A percentile compares a stretch with the other conserved stretches of the same genome.
Evolutionary conservation across 2,329 filamentous ascomycete genomes (phyloP).

Genomic region (Fusarium sp.): DNA sequence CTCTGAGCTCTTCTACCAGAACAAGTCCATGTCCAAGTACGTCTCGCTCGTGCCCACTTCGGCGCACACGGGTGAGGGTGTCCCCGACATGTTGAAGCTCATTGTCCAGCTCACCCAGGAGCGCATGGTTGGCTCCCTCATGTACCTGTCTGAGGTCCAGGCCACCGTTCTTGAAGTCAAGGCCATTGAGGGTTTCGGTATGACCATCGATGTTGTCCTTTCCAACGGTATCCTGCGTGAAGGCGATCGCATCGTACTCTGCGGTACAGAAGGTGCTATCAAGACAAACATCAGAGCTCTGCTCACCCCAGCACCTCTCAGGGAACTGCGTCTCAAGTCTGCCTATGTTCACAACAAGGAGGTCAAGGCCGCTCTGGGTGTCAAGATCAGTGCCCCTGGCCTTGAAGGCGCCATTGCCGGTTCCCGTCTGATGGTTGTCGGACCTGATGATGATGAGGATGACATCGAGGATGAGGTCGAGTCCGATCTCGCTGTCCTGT

Average conservation of each 20-base stretch:
- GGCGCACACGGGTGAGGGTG: conserved; percentile 98
- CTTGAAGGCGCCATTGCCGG: conserved; percentile 97
- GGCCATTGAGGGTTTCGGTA: conserved; percentile 98
- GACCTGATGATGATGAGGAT: conserved; percentile 95
- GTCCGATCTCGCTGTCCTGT: conserved; percentile 89
- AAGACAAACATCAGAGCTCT: conserved; percentile 95
- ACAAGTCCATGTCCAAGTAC: conserved; percentile 94
- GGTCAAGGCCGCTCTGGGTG: conserved; percentile 97
- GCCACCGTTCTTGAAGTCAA: conserved; percentile 99
- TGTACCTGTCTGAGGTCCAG: conserved; percentile 98
- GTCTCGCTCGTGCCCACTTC: conserved; percentile 98
- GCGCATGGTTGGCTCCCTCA: conserved; percentile 95
- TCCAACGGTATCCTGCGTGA: conserved; percentile 96
- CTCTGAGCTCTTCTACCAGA: conserved; percentile 95
- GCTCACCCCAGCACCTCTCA: conserved; percentile 91
- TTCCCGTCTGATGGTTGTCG: conserved; percentile 92
- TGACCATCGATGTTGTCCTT: conserved; percentile 96
- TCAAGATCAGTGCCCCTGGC: conserved; percentile 97
- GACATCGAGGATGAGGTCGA: conserved; percentile 97
- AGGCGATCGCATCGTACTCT: conserved; percentile 93
- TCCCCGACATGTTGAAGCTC: conserved; percentile 98
- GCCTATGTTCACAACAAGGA: conserved; percentile 99
- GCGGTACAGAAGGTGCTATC: conserved; percentile 96
- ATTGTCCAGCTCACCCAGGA: conserved; percentile 93
- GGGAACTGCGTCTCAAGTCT: conserved; percentile 94